Conservation (phyloP, 2,329 filamentous ascomycete species). For the Neonectria coccinea region DNA sequence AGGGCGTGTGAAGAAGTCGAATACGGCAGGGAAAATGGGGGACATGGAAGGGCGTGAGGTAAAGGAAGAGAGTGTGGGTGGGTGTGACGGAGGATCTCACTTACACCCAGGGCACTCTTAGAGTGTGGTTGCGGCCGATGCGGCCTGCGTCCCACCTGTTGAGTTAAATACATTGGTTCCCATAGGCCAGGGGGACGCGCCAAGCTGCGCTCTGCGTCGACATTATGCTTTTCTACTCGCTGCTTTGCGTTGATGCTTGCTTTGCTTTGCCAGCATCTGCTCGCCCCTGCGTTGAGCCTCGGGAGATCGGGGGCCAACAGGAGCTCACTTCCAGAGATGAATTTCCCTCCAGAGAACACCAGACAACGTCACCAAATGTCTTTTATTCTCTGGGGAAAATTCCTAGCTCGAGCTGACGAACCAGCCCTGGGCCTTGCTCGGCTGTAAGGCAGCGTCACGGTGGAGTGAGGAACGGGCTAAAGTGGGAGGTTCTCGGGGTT, state of each 20-base stretch:
- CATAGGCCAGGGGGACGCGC: constrained; percentile 30
- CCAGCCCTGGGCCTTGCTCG: constrained; percentile 5
- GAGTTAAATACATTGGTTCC: constrained; percentile 10
- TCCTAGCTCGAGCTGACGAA: too few species aligned
- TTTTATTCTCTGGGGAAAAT: too few species aligned
- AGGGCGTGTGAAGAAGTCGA: constrained; percentile 10
- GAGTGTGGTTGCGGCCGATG: constrained; percentile 3
- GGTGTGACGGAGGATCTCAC: constrained; percentile 21
- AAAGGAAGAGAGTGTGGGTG: constrained; percentile 7
- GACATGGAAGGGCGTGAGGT: background rate
- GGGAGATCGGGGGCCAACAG: background rate
- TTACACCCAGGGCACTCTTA: constrained; percentile 20
- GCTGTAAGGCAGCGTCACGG: constrained; percentile 26
- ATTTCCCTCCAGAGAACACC: too few species aligned
- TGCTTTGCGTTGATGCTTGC: constrained; percentile 21
- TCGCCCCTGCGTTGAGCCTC: background rate
- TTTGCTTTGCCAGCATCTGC: background rate
- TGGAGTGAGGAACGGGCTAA: constrained; percentile 4
- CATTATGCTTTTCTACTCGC: constrained; percentile 44
- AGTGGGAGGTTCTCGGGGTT: background rate
- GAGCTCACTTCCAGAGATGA: background rate
- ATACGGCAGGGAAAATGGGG: background rate
- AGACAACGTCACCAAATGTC: too few species aligned
- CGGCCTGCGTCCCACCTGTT: background rate
- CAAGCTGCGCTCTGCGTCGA: constrained; percentile 21